These are phyloP conservation scores for Populus tomentosa DNA, from an alignment of 441 rosid genomes.

Conservation along the genomic window DNA sequence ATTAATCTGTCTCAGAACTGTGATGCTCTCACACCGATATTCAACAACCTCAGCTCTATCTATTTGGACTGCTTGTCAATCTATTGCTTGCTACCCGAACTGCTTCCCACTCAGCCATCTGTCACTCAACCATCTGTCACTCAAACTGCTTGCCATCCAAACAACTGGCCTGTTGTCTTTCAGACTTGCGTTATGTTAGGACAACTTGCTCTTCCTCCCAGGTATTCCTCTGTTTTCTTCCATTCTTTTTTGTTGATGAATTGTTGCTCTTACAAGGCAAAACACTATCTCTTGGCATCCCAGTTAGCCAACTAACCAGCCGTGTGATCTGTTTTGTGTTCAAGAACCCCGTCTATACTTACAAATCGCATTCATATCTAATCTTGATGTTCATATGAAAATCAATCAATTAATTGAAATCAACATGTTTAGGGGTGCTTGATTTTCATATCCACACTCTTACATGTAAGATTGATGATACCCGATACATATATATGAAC, in stretches of 20 bases:
- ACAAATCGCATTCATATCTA: not conserved
- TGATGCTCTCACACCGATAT: not conserved
- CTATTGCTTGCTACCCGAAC: not conserved
- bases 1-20: not conserved
- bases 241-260: not conserved
- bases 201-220: not conserved
- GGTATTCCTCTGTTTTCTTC: not conserved
- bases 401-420: not conserved
- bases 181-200: not conserved
- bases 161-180: not conserved
- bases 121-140: not conserved
- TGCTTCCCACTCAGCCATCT: not conserved
- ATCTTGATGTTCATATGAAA: not conserved
- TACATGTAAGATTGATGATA: not conserved
- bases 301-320: not conserved
- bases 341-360: not conserved
- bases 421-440: not conserved
- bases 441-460: not conserved
- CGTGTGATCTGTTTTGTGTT: not conserved
- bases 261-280: not conserved
- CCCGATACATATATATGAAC: not conserved
- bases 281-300: not conserved
- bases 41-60: not conserved
- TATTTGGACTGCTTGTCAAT: not conserved
- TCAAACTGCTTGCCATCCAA: not conserved